phyloP scores from a whole-genome alignment of 148 eudicot species.

The Nepenthes mirabilis region DNA sequence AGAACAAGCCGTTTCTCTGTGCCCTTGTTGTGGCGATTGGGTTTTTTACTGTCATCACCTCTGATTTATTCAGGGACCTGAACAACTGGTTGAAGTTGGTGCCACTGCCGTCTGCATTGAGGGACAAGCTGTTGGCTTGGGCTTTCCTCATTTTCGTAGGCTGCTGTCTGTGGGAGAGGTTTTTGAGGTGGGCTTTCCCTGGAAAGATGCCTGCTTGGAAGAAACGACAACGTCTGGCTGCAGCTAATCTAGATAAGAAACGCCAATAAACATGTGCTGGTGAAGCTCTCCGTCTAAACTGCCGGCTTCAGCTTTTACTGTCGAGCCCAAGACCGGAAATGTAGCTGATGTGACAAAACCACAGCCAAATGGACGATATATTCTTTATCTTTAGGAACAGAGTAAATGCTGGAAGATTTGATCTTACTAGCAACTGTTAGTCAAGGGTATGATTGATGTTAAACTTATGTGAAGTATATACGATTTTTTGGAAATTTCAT shows the following conservation, averaged over 20 bases:
- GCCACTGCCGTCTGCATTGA: conserved; percentile 55
- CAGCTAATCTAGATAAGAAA: conserved; percentile 39
- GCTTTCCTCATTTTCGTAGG: conserved; percentile 53
- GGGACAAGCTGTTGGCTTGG: conserved; percentile 73
- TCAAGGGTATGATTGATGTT: too few species aligned
- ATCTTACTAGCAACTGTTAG: too few species aligned
- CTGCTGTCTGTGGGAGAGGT: conserved; percentile 74
- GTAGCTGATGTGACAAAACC: too few species aligned
- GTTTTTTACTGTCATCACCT: conserved; percentile 71
- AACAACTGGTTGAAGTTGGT: conserved; percentile 81
- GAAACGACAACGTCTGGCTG: conserved; percentile 42
- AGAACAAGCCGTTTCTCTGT: conserved; percentile 61
- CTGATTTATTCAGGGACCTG: conserved; percentile 68
- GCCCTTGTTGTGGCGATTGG: conserved; percentile 67
- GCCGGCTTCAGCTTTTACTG: too few species aligned
- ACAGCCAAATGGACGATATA: too few species aligned
- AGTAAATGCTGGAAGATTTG: too few species aligned
- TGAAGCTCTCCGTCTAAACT: too few species aligned
- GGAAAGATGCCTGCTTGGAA: conserved; percentile 86
- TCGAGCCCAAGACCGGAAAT: too few species aligned
- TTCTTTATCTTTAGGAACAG: too few species aligned
- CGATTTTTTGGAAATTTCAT: too few species aligned
- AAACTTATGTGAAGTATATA: too few species aligned
- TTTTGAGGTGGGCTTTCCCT: conserved; percentile 87
- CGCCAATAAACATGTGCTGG: background rate